Conservation (phyloP, 306 rosid species). For the Cucurbita pepo region DNA sequence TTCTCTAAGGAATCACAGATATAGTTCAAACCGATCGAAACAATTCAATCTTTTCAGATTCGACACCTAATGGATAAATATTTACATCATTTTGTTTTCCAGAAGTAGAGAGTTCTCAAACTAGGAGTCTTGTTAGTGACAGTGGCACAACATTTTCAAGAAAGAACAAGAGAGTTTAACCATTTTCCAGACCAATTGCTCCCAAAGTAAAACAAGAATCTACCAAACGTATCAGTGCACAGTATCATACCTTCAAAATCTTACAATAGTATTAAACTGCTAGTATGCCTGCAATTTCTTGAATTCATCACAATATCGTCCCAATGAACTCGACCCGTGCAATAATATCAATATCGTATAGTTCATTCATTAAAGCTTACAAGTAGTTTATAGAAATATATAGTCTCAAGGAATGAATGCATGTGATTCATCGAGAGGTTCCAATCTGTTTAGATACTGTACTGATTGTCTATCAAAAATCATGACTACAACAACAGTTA, state of each 20-base stretch:
- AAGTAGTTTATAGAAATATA: background rate
- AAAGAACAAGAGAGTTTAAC: background rate
- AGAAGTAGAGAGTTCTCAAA: too few species aligned
- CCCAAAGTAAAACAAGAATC: background rate
- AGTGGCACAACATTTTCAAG: background rate
- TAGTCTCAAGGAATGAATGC: background rate
- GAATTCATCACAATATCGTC: background rate
- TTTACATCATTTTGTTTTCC: too few species aligned
- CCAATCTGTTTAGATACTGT: background rate
- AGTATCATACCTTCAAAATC: background rate
- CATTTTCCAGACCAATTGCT: background rate
- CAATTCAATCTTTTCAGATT: too few species aligned
- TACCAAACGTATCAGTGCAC: background rate
- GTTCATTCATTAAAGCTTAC: background rate
- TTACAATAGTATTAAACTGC: background rate
- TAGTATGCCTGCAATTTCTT: background rate
- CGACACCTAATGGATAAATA: too few species aligned
- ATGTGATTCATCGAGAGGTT: background rate
- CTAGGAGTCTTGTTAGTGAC: background rate
- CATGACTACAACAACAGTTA: constrained; percentile 7
- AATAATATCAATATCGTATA: background rate
- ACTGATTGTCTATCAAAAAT: background rate
- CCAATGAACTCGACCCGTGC: background rate
- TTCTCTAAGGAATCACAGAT: too few species aligned
- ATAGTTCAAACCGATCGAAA: too few species aligned